Evolutionary conservation across 345 rosid genomes (phyloP).

Genomic region (Syzygium aqueum): DNA sequence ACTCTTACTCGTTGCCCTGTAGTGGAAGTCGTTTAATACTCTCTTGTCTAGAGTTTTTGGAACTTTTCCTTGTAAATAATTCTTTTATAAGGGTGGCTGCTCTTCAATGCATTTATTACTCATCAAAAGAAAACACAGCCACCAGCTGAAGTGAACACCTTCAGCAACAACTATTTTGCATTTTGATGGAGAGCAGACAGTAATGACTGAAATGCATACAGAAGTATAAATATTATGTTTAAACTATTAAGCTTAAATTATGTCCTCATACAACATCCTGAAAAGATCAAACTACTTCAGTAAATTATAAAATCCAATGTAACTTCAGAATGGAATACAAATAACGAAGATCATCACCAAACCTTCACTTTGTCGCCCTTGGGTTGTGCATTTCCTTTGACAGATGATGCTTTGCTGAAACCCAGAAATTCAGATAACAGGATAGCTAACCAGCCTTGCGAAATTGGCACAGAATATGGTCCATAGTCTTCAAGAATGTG

Average conservation of each 20-base stretch:
- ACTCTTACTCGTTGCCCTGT: background rate
- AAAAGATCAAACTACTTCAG: background rate
- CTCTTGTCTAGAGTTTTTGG: background rate
- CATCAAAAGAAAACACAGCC: background rate
- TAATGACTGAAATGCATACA: background rate
- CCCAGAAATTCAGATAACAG: conserved; percentile 53
- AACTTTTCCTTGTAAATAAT: background rate
- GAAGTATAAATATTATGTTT: background rate
- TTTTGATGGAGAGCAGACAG: background rate
- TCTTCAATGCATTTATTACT: background rate
- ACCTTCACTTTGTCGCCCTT: conserved; percentile 69
- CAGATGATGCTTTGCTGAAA: conserved; percentile 41
- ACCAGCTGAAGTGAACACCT: background rate
- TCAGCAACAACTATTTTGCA: background rate
- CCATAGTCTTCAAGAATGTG: conserved; percentile 74
- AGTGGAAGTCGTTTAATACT: background rate
- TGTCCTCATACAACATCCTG: background rate
- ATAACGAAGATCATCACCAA: background rate
- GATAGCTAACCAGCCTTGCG: conserved; percentile 94
- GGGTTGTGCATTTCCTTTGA: conserved; percentile 47
- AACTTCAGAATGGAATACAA: background rate
- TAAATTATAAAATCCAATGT: background rate
- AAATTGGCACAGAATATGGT: conserved; percentile 64
- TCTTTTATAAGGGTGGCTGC: background rate
- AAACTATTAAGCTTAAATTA: background rate